Evolutionary conservation across 768 basidiomycete genomes (phyloP), one percentile per base, ranked within the genome.

Genomic region (Suillus bovinus): DNA sequence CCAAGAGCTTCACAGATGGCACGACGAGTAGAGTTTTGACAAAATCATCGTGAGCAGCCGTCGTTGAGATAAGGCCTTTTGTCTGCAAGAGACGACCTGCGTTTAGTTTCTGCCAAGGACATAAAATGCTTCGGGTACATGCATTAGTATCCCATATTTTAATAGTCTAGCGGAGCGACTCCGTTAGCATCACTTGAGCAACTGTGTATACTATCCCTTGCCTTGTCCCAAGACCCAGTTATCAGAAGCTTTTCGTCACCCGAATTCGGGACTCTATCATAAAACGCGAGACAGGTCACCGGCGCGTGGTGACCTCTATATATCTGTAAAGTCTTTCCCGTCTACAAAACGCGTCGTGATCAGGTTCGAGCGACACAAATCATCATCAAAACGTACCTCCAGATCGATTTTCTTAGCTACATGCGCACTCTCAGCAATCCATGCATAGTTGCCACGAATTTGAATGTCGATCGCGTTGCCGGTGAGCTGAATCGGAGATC

Each of bases 211-310:
- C 57, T 50, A 66, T 66, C 27, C 61, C 73, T 65, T 65, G 86
- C 92, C 76, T 86, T 88, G 73, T 99, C 97, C 97, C 97, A 99
- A 52, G 95, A 95, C 24, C 92, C 95, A 49, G 92, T 94, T 65
- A 99, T 83, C 41, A 99, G 76, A 9, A 90, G 72, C 64, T 81
- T 79, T 14, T 72, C 75, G 61, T 81, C 77, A 16, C 73, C 77
- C 41, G 79, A 76, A 13, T 79, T 77, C 29, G 67, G 63, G 17
- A 60, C 66, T 60, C 74, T 78, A 65, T 85, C 79, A 66, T 77
- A 83, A 68, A 98, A 89, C 7, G 87, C 86, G 36, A 99, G 77
- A 38, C 83, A 86, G 4, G 96, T 96, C 54, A 96, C 93, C 38
- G 96, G 96, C 6, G 91, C 96, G 2, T 82, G 84, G 71, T 99